Conservation (phyloP, 169 alveolate genomes). For the Cryptosporidium canis region DNA sequence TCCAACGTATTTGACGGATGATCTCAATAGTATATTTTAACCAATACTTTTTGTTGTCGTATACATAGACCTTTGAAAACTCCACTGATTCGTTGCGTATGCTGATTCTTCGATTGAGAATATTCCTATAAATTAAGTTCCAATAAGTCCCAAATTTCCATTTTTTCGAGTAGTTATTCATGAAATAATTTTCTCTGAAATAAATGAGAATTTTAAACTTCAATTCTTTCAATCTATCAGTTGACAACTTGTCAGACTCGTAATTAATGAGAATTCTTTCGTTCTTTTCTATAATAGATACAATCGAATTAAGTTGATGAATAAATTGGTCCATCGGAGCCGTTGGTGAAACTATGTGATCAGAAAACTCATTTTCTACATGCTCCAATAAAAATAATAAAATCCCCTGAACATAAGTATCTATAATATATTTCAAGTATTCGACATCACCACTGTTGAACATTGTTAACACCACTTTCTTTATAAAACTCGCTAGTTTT, state of each 20-base stretch:
- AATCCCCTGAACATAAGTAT: conserved; percentile 4
- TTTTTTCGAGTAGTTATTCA: conserved; percentile 41
- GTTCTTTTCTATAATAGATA: conserved; percentile 11
- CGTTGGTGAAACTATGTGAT: conserved; percentile 29
- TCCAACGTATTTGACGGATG: conserved; percentile 67
- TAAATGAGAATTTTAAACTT: conserved; percentile 2
- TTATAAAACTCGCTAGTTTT: neutral
- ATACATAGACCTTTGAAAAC: conserved; percentile 55
- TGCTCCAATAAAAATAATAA: conserved; percentile 19
- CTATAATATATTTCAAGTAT: conserved; percentile 19
- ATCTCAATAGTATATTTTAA: conserved; percentile 60
- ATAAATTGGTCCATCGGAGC: conserved; percentile 67
- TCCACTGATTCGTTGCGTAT: conserved; percentile 56
- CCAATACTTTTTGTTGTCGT: conserved; percentile 53
- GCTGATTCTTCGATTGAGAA: conserved; percentile 43
- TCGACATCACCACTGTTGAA: conserved; percentile 3
- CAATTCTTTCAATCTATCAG: neutral
- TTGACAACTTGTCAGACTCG: neutral
- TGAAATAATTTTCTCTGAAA: conserved; percentile 21
- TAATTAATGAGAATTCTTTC: conserved; percentile 11
- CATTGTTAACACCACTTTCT: conserved; percentile 11
- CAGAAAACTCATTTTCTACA: conserved; percentile 1
- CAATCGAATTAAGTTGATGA: conserved; percentile 35
- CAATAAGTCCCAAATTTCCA: conserved; percentile 70
- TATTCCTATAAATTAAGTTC: conserved; percentile 63